Evolutionary conservation across 2,329 filamentous ascomycete genomes (phyloP).

Genomic region (Aspergillus sp.): DNA sequence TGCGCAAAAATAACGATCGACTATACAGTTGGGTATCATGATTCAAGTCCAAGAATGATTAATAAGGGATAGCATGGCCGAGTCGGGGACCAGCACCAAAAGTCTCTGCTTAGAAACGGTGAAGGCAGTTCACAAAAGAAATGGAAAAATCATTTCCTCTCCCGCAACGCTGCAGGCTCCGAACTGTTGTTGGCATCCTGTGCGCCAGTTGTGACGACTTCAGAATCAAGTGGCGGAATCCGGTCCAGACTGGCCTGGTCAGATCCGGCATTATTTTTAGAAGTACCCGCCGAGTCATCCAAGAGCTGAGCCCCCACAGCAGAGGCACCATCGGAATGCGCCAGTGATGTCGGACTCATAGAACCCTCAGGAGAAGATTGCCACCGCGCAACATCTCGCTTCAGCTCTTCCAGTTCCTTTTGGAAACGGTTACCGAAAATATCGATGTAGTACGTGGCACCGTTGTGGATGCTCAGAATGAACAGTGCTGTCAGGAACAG

Average conservation of each 20-base stretch:
- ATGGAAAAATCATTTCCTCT: constrained; percentile 21
- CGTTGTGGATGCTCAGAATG: constrained; percentile 93
- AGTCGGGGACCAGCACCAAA: background rate
- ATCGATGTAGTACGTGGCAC: constrained; percentile 96
- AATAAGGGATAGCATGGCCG: constrained; percentile 7
- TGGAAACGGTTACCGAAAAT: constrained; percentile 96
- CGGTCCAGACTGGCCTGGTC: constrained; percentile 30
- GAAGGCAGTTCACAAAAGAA: background rate
- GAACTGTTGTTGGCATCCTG: constrained; percentile 9
- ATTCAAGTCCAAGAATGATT: background rate
- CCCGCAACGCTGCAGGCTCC: constrained; percentile 18
- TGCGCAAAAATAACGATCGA: background rate
- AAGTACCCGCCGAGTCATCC: constrained; percentile 15
- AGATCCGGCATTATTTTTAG: constrained; percentile 17
- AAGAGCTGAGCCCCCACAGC: constrained; percentile 19
- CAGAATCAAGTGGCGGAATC: constrained; percentile 37
- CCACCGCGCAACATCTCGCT: constrained; percentile 85
- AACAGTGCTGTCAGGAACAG: constrained; percentile 80
- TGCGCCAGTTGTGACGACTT: constrained; percentile 26
- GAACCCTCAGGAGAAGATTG: constrained; percentile 51
- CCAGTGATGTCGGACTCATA: constrained; percentile 28
- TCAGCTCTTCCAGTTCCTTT: constrained; percentile 88
- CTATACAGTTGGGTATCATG: constrained; percentile 2
- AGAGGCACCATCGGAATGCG: constrained; percentile 20
- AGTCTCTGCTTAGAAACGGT: too few species aligned